These are phyloP conservation scores for Heterobasidion irregulare DNA, from an alignment of 1,284 basidiomycete genomes.

Conservation along the genomic window DNA sequence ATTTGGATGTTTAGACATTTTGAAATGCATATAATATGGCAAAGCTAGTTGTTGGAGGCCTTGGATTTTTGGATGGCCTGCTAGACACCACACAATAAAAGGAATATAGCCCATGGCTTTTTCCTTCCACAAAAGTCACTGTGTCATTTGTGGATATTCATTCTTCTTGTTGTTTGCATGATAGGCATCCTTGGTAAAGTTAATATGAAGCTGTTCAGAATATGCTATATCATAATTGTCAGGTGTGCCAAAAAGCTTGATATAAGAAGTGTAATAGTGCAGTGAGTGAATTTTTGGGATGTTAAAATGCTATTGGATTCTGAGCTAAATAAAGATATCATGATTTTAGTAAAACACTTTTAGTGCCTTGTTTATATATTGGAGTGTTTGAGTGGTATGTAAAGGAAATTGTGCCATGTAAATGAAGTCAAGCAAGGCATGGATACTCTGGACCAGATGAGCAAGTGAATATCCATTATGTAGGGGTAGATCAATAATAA, in stretches of 20 bases:
- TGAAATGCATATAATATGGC: no score
- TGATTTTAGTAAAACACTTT: background rate
- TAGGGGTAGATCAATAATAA: slow-evolving; percentile 1
- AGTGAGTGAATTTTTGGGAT: slow-evolving; percentile 3
- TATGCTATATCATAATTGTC: slow-evolving; percentile 2
- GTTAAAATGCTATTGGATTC: background rate
- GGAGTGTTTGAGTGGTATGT: background rate
- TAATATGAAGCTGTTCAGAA: slow-evolving; percentile 1
- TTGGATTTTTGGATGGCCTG: no score
- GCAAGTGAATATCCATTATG: background rate
- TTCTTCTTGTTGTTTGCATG: background rate
- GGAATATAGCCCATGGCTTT: background rate
- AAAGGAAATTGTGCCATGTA: slow-evolving; percentile 3
- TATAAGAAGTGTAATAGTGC: background rate
- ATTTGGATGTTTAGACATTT: no score
- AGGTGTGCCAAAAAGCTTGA: background rate
- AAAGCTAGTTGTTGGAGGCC: no score
- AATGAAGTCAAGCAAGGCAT: slow-evolving; percentile 3
- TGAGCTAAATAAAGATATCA: background rate
- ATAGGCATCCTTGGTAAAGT: slow-evolving; percentile 1
- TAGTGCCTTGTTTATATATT: background rate
- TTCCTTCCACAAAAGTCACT: background rate
- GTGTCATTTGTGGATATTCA: slow-evolving; percentile 1
- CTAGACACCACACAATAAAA: background rate
- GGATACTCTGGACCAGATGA: background rate